Evolutionary conservation across 2,329 filamentous ascomycete species (phyloP), one percentile per base, ranked within the genome.

Genomic region (Pleurostoma richardsiae): DNA sequence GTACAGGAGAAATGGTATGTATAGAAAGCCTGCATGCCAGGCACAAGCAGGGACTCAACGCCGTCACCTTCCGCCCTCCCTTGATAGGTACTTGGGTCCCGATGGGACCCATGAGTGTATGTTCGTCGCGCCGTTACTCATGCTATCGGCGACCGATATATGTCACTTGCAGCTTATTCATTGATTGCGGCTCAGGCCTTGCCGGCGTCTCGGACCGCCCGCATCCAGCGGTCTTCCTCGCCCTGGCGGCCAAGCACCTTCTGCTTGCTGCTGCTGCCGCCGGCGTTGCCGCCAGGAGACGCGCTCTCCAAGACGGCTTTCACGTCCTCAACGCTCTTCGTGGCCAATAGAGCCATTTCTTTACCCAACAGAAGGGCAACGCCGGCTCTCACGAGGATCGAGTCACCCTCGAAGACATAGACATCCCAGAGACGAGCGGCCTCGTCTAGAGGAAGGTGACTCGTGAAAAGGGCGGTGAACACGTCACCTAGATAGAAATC

Each of bases 391-490:
- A 92, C 77, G 0, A 91, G 69, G 1, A 88, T 72, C 1, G 79
- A 73, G 53, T 95, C 89, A 29, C 88, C 87, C 59, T 95, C 89
- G 53, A 95, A 90, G 3, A 88, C 82, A 54, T 88, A 90, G 0
- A 92, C 80, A 53, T 95, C 89, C 86, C 87, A 92, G 10, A 94
- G 66, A 3, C 89, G 72, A 2, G 82, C 80, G 4, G 82, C 85
- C 54, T 86, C 79, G 56, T 91, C 88, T 11, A 90, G 73, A 6
- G 77, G 76, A 4, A 89, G 67, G 38, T 78, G 71, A 11, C 67
- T 65, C 0, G 85, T 85, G 60, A 89, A 88, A 5, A 90, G 68
- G 11, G 73, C 73, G 5, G 76, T 77, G 56, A 89, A 86, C 44
- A 88, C 68, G 10, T 74, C 68, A 29, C 73, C 65, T 5, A 90